phyloP scores from a whole-genome alignment of 2,329 filamentous ascomycete genomes.

The Cercospora citrullina region DNA sequence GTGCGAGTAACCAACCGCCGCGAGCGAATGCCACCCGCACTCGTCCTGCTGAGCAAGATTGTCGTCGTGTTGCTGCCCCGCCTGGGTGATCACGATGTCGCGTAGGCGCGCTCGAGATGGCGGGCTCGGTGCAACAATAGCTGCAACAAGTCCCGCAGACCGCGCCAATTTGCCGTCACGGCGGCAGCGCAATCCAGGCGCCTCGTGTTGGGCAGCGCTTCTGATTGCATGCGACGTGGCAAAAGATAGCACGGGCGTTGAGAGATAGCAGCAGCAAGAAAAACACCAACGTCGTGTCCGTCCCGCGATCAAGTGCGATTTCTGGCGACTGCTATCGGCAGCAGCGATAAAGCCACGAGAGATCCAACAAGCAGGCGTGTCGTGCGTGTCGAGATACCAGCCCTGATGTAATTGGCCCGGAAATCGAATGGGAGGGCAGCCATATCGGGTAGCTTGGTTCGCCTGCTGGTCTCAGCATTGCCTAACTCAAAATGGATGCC shows the following conservation, averaged over 20 bases:
- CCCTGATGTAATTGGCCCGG: constrained; percentile 6
- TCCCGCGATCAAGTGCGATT: constrained; percentile 10
- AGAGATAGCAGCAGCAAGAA: constrained; percentile 2
- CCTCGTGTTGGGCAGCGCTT: not conserved
- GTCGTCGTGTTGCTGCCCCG: not conserved
- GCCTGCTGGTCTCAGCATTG: constrained; percentile 12
- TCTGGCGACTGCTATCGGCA: constrained; percentile 13
- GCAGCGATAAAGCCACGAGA: not conserved
- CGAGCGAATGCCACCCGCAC: not conserved
- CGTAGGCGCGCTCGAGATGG: not conserved
- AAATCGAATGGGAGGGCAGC: not conserved
- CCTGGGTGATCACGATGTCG: constrained; percentile 2
- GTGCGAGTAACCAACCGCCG: not conserved
- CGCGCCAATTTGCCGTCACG: constrained; percentile 9
- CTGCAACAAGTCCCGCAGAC: not conserved
- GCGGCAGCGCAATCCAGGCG: constrained; percentile 8
- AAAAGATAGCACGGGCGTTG: constrained; percentile 1
- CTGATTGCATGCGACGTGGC: not conserved
- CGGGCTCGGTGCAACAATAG: not conserved
- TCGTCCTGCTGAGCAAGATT: not conserved
- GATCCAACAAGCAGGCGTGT: not conserved
- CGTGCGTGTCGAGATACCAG: constrained; percentile 7
- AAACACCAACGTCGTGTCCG: not conserved
- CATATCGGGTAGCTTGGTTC: constrained; percentile 18
- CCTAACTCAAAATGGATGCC: constrained; percentile 12